A percentile compares a stretch with the other conserved stretches of the same genome.
Evolutionary conservation across 768 basidiomycete species (phyloP).

Genomic region (Lentinula guzmanii): DNA sequence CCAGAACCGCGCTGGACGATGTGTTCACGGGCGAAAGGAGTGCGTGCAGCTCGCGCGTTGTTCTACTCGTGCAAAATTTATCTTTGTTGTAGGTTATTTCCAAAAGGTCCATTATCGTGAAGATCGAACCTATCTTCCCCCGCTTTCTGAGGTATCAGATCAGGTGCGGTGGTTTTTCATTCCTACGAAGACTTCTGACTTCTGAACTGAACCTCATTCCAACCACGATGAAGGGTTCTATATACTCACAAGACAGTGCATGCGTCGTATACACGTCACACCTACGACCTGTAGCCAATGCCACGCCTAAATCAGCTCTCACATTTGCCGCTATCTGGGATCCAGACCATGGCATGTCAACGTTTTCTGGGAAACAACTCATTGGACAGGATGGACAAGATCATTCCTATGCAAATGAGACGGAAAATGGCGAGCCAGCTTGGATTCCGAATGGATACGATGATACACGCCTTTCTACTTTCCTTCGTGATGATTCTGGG

Average conservation of each 20-base stretch:
- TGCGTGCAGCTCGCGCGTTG: not conserved
- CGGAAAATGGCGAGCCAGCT: not conserved
- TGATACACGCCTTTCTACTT: constrained; percentile 4
- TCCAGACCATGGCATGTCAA: constrained; percentile 42
- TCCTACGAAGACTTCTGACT: not conserved
- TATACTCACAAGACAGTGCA: constrained; percentile 9
- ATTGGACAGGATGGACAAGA: constrained; percentile 21
- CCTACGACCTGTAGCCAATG: not conserved
- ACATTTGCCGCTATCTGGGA: constrained; percentile 48
- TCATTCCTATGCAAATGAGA: not conserved
- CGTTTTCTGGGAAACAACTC: constrained; percentile 37
- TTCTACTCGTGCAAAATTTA: not conserved
- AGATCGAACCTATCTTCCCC: constrained; percentile 5
- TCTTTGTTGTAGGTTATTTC: not conserved
- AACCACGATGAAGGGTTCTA: constrained; percentile 2
- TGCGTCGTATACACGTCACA: constrained; percentile 5
- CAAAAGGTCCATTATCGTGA: not conserved
- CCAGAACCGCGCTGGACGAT: not conserved
- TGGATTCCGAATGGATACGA: not conserved
- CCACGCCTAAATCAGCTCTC: constrained; percentile 34
- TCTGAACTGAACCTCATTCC: not conserved
- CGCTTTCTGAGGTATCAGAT: constrained; percentile 3
- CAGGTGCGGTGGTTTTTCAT: not conserved
- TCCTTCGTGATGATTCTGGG: not conserved
- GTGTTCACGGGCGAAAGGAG: not conserved